Evolutionary conservation across 352 stramenopile genomes (phyloP).

Genomic region (Phytophthora lateralis): DNA sequence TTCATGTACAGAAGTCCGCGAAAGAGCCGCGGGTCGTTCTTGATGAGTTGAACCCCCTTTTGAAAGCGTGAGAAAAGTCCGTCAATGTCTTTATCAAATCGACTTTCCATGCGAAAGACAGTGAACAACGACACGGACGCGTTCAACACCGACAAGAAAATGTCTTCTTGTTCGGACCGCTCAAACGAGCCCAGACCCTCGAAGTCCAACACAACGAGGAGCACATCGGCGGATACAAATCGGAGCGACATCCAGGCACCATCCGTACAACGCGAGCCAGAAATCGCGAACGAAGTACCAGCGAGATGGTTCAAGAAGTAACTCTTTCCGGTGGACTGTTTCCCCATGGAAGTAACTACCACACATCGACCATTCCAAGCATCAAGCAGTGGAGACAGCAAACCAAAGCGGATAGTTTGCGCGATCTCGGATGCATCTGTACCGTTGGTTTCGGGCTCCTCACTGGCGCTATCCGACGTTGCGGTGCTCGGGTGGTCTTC

Average conservation of each 20-base stretch:
- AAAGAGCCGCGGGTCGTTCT: constrained; percentile 57
- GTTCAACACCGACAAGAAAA: constrained; percentile 78
- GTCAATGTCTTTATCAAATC: constrained; percentile 80
- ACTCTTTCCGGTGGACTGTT: constrained; percentile 77
- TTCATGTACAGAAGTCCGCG: constrained; percentile 62
- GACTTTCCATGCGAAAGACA: constrained; percentile 75
- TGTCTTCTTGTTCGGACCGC: constrained; percentile 70
- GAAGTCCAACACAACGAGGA: constrained; percentile 78
- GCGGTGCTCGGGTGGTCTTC: constrained; percentile 10
- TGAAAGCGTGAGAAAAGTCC: constrained; percentile 67
- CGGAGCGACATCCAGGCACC: constrained; percentile 46
- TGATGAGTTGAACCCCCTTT: constrained; percentile 63
- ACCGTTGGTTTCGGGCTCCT: constrained; percentile 4
- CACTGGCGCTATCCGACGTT: not conserved
- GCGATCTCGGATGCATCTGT: constrained; percentile 54
- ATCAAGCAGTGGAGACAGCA: constrained; percentile 38
- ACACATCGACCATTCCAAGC: constrained; percentile 34
- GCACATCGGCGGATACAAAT: constrained; percentile 31
- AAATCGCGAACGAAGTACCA: constrained; percentile 68
- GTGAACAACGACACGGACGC: constrained; percentile 70
- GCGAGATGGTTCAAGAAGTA: constrained; percentile 81
- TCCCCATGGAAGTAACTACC: constrained; percentile 46
- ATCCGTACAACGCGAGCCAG: constrained; percentile 39
- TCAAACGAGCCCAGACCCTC: constrained; percentile 80
- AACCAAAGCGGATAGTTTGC: constrained; percentile 39